phyloP scores from a whole-genome alignment of 1,139 yeast species.

The Hemisphaericaspora xylanilytica region DNA sequence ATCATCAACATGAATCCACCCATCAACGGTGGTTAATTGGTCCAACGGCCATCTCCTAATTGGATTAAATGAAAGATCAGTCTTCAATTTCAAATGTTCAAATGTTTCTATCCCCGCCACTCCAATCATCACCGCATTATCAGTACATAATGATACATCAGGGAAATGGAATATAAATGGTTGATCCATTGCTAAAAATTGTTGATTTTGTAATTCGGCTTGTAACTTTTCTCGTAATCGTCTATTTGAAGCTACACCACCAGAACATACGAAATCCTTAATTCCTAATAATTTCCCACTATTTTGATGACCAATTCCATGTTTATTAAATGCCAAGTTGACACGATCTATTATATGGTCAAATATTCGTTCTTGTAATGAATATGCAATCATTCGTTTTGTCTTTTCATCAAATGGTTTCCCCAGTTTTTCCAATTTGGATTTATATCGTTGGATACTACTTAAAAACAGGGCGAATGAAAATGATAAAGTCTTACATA shows the following conservation, averaged over 20 bases:
- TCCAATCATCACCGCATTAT: conserved; percentile 96
- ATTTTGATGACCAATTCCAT: conserved; percentile 24
- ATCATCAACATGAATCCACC: conserved; percentile 41
- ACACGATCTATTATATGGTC: conserved; percentile 69
- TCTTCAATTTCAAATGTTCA: conserved; percentile 49
- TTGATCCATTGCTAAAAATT: conserved; percentile 8
- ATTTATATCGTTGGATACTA: conserved; percentile 37
- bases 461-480: conserved; percentile 81
- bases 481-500: conserved; percentile 39
- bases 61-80: conserved; percentile 56
- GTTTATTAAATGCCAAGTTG: conserved; percentile 46
- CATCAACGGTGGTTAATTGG: conserved; percentile 45
- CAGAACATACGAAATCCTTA: conserved; percentile 73
- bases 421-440: neutral
- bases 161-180: conserved; percentile 56
- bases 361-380: conserved; percentile 65
- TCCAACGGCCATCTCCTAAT: conserved; percentile 74
- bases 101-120: conserved; percentile 91
- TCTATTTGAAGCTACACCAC: conserved; percentile 87
- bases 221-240: conserved; percentile 53
- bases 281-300: conserved; percentile 43
- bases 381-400: conserved; percentile 50
- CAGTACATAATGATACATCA: conserved; percentile 74
- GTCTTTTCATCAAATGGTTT: conserved; percentile 20
- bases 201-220: conserved; percentile 25